Conservation (phyloP, 495 filamentous ascomycete genomes). For the Cladorrhinum samala region DNA sequence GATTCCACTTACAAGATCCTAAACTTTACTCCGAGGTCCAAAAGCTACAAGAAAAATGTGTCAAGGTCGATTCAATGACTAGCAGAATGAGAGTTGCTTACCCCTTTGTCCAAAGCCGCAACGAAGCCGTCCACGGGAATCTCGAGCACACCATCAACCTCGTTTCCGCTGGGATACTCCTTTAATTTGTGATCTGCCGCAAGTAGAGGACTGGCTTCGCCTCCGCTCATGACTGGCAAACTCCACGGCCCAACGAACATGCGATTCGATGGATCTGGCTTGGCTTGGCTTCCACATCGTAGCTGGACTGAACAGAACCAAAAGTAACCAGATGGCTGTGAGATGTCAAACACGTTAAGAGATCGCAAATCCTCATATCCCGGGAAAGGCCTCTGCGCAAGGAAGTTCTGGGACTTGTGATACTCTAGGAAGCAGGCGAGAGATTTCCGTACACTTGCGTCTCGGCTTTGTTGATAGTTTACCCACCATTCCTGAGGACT, state of each 20-base stretch:
- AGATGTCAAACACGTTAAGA: slow-evolving; percentile 10
- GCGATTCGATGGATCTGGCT: neutral
- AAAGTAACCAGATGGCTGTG: slow-evolving; percentile 2
- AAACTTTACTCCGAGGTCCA: neutral
- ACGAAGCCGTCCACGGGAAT: neutral
- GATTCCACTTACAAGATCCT: neutral
- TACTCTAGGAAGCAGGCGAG: neutral
- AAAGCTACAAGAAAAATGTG: neutral
- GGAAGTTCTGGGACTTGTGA: neutral
- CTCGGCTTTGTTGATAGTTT: too few relatives aligned
- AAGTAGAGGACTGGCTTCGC: neutral
- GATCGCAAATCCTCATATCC: neutral
- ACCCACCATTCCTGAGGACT: too few relatives aligned
- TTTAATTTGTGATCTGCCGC: neutral
- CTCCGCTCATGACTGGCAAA: neutral
- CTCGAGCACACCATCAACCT: neutral
- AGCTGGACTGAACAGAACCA: neutral
- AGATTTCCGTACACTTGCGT: too few relatives aligned
- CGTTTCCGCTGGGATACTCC: neutral
- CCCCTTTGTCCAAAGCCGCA: neutral
- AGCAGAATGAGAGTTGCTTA: neutral
- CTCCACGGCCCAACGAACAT: neutral
- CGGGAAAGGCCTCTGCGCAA: neutral
- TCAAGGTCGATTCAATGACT: too few relatives aligned
- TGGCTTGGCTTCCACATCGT: neutral